phyloP scores from a whole-genome alignment of 805 yeast species.

The Scheffersomyces stipitis region DNA sequence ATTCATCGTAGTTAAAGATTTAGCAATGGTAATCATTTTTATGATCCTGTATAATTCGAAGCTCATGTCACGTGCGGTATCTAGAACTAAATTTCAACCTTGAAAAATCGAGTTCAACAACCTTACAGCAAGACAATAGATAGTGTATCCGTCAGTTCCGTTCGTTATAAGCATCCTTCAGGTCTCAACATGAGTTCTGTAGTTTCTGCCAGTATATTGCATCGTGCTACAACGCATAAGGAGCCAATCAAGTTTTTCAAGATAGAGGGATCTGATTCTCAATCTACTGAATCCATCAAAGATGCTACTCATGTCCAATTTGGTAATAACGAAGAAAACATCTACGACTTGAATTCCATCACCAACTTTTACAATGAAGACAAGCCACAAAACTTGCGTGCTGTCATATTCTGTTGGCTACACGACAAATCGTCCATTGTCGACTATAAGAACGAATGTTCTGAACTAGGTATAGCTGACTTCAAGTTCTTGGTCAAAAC shows the following conservation, averaged over 20 bases:
- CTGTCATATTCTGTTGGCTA: conserved; percentile 76
- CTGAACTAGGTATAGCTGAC: conserved; percentile 59
- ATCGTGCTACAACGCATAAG: conserved; percentile 22
- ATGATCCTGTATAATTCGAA: too few species aligned
- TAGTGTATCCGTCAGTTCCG: too few species aligned
- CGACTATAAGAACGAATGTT: conserved; percentile 77
- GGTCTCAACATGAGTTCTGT: conserved; percentile 13
- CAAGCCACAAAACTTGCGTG: conserved; percentile 49
- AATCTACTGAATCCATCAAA: conserved; percentile 23
- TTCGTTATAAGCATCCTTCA: not conserved
- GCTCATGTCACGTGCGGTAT: too few species aligned
- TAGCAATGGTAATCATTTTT: too few species aligned
- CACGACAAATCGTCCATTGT: conserved; percentile 73
- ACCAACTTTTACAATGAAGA: conserved; percentile 59
- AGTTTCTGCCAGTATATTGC: conserved; percentile 26
- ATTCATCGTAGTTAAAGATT: too few species aligned
- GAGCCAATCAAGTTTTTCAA: conserved; percentile 21
- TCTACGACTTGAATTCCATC: conserved; percentile 38
- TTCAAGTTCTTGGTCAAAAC: conserved; percentile 83
- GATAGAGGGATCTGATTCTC: conserved; percentile 5
- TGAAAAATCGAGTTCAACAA: conserved; percentile 3
- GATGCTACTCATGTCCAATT: conserved; percentile 37
- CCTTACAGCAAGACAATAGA: too few species aligned
- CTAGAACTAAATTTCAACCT: not conserved
- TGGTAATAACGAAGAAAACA: conserved; percentile 14